Conservation (phyloP, 441 rosid genomes). For the Melastoma candidum region DNA sequence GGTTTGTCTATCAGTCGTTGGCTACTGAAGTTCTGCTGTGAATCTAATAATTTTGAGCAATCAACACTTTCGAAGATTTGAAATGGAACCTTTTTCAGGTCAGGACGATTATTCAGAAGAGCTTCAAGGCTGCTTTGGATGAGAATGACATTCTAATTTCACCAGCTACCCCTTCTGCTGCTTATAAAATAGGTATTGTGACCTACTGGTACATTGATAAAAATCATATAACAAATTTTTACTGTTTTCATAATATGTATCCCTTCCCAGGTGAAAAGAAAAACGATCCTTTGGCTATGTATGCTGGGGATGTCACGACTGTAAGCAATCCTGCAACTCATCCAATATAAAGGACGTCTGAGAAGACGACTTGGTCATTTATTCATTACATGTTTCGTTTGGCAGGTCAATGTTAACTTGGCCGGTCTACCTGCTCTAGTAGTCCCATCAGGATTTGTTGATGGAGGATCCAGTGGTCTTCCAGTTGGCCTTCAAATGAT, state of each 20-base stretch:
- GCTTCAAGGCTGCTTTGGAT: conserved; percentile 65
- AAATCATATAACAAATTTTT: background rate
- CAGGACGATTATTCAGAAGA: conserved; percentile 60
- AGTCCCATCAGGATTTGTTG: conserved; percentile 81
- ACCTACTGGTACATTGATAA: background rate
- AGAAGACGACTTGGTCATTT: background rate
- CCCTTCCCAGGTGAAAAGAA: conserved; percentile 67
- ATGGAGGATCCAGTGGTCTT: conserved; percentile 56
- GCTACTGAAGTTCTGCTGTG: no score
- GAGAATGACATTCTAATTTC: conserved; percentile 78
- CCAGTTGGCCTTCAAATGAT: conserved; percentile 96
- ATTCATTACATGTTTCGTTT: background rate
- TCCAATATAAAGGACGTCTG: no score
- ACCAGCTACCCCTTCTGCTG: conserved; percentile 91
- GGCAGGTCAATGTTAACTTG: conserved; percentile 87
- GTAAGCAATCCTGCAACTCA: conserved; percentile 24
- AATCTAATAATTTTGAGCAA: no score
- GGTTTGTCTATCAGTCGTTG: no score
- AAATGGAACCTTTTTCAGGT: conserved; percentile 32
- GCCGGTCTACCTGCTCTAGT: conserved; percentile 88
- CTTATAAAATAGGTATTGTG: conserved; percentile 69
- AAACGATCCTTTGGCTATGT: conserved; percentile 89
- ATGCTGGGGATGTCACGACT: conserved; percentile 90
- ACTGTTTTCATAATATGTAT: background rate
- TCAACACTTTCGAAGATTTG: background rate